phyloP scores from a whole-genome alignment of 2,329 filamentous ascomycete species.

The Calonectria hongkongensis region DNA sequence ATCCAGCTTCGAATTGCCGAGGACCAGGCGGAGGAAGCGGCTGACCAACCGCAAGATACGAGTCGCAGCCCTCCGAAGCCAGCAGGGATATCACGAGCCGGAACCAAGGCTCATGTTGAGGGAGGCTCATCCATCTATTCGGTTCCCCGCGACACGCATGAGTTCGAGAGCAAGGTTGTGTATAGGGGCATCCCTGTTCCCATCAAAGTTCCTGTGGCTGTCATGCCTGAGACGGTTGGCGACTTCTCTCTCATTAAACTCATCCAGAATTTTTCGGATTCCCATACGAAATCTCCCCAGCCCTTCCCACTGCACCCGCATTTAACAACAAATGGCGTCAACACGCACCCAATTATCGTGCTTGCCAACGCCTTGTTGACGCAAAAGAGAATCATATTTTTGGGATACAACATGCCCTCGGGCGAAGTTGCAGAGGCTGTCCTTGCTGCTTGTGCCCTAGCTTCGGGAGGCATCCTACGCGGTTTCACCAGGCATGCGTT shows the following conservation, averaged over 20 bases:
- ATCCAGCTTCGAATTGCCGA: conserved; percentile 87
- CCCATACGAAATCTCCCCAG: conserved; percentile 88
- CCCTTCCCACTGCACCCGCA: conserved; percentile 92
- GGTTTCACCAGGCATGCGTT: conserved; percentile 98
- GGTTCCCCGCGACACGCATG: conserved; percentile 94
- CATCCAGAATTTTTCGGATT: conserved; percentile 92
- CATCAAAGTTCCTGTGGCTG: conserved; percentile 94
- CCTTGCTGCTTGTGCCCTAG: conserved; percentile 94
- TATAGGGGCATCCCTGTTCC: conserved; percentile 98
- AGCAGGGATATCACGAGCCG: conserved; percentile 74
- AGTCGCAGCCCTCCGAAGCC: conserved; percentile 68
- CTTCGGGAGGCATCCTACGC: conserved; percentile 91
- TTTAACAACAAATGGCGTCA: conserved; percentile 91
- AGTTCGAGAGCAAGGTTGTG: conserved; percentile 95
- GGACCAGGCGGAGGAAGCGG: conserved; percentile 69
- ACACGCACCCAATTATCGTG: conserved; percentile 95
- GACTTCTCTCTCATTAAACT: conserved; percentile 98
- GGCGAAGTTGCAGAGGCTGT: conserved; percentile 99
- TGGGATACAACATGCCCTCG: conserved; percentile 95
- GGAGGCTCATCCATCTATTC: conserved; percentile 79
- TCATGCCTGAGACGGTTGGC: conserved; percentile 96
- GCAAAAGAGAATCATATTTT: conserved; percentile 96
- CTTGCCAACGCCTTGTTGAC: conserved; percentile 95
- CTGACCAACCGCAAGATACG: conserved; percentile 63
- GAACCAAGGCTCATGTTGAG: conserved; percentile 78